Percentiles rank a stretch among this genome's conserved stretches.
phyloP scores from a whole-genome alignment of 805 yeast genomes.

The Maudiozyma serrabonitensis region DNA sequence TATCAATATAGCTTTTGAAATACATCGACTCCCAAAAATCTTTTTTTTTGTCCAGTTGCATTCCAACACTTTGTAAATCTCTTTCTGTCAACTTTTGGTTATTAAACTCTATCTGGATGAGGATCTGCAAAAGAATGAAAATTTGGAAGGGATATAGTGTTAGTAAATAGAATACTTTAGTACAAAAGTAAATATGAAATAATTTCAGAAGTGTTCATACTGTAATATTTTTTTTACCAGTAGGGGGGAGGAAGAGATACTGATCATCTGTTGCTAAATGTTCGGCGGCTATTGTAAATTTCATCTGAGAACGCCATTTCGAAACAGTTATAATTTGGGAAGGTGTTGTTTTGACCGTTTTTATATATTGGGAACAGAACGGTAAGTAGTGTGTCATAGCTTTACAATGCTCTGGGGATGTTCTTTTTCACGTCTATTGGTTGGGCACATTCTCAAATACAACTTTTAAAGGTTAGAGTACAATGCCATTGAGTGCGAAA shows the following conservation, averaged over 20 bases:
- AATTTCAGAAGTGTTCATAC: not conserved
- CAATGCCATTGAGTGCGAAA: too few species aligned
- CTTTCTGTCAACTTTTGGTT: not conserved
- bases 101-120: not conserved
- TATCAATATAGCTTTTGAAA: not conserved
- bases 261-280: not conserved
- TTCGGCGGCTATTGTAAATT: not conserved
- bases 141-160: not conserved
- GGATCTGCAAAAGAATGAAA: not conserved
- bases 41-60: not conserved
- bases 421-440: too few species aligned
- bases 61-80: not conserved
- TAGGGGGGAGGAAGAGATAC: not conserved
- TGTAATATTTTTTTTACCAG: not conserved
- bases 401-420: too few species aligned
- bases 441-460: too few species aligned
- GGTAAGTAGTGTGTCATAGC: too few species aligned
- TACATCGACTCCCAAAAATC: conserved; percentile 3
- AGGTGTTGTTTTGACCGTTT: not conserved
- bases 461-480: too few species aligned
- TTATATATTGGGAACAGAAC: not conserved
- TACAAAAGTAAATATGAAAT: not conserved
- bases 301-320: not conserved
- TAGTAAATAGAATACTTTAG: not conserved
- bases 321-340: not conserved